Evolutionary conservation across 2,329 filamentous ascomycete species (phyloP).

Genomic region (Ciborinia camelliae): DNA sequence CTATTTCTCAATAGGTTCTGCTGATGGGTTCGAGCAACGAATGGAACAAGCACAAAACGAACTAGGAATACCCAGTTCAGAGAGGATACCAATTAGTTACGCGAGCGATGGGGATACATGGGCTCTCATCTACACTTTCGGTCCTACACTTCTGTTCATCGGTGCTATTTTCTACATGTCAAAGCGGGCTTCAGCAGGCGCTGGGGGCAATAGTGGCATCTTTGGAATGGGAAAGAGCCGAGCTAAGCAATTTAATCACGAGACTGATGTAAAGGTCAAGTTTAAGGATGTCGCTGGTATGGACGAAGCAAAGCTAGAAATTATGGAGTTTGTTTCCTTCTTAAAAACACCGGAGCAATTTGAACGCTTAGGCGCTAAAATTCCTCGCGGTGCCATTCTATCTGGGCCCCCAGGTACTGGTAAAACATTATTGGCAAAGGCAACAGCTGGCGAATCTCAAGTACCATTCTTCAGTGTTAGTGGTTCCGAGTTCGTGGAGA

Average conservation of each 20-base stretch:
- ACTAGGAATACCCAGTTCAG: conserved; percentile 77
- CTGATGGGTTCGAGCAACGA: conserved; percentile 86
- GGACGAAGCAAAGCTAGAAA: conserved; percentile 97
- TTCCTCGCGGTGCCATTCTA: conserved; percentile 91
- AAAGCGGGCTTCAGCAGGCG: conserved; percentile 67
- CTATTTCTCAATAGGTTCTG: conserved; percentile 92
- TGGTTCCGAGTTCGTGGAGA: conserved; percentile 98
- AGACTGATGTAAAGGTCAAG: conserved; percentile 94
- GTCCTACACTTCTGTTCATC: conserved; percentile 78
- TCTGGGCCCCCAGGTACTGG: conserved; percentile 97
- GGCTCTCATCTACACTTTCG: conserved; percentile 42
- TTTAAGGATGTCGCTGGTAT: conserved; percentile 96
- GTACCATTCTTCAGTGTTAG: conserved; percentile 98
- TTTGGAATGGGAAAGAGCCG: conserved; percentile 96
- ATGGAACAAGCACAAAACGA: conserved; percentile 86
- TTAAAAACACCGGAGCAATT: conserved; percentile 90
- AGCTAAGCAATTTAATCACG: conserved; percentile 96
- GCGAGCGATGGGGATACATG: conserved; percentile 71
- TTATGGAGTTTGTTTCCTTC: conserved; percentile 99
- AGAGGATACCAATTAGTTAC: conserved; percentile 92
- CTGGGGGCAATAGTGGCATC: conserved; percentile 69
- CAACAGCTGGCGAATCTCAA: conserved; percentile 92
- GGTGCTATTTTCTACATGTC: conserved; percentile 78
- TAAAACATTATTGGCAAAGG: conserved; percentile 96
- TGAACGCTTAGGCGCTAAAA: conserved; percentile 93